Conservation (phyloP, 2,329 filamentous ascomycete species). For the Epicoccum sorghinum region DNA sequence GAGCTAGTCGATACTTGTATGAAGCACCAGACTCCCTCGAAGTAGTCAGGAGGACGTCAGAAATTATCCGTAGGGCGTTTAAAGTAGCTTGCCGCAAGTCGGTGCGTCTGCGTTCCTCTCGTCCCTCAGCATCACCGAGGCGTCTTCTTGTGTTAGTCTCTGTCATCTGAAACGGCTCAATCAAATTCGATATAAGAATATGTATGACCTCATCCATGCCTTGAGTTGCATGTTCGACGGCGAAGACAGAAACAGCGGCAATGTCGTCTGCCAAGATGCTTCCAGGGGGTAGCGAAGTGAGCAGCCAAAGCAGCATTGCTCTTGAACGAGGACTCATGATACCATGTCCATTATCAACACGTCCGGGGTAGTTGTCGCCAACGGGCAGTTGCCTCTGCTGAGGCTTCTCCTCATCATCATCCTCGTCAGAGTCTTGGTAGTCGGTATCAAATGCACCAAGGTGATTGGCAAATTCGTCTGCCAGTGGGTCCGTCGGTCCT, state of each 20-base stretch:
- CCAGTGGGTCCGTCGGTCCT: slow-evolving; percentile 72
- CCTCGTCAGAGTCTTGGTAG: slow-evolving; percentile 57
- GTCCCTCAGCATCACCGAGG: slow-evolving; percentile 23
- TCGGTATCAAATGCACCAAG: slow-evolving; percentile 77
- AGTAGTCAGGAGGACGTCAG: slow-evolving; percentile 76
- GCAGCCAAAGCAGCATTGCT: slow-evolving; percentile 80
- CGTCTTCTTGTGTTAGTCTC: slow-evolving; percentile 67
- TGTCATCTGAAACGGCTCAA: slow-evolving; percentile 75
- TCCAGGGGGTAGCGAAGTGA: slow-evolving; percentile 80
- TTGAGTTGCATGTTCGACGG: slow-evolving; percentile 81
- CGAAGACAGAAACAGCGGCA: slow-evolving; percentile 84
- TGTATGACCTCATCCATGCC: slow-evolving; percentile 93
- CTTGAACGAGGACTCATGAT: slow-evolving; percentile 35
- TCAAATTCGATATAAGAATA: slow-evolving; percentile 81
- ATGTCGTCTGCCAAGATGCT: slow-evolving; percentile 81
- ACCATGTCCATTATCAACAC: slow-evolving; percentile 35
- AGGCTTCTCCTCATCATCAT: slow-evolving; percentile 67
- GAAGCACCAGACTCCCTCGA: slow-evolving; percentile 34
- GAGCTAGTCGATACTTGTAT: slow-evolving; percentile 83
- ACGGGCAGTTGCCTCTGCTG: slow-evolving; percentile 31
- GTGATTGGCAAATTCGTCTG: slow-evolving; percentile 78
- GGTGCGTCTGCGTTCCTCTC: slow-evolving; percentile 30
- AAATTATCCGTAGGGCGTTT: slow-evolving; percentile 76
- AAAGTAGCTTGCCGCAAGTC: slow-evolving; percentile 37
- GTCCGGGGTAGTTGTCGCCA: slow-evolving; percentile 38